Conservation (phyloP, 768 basidiomycete genomes). For the Amanita pallidorosea region DNA sequence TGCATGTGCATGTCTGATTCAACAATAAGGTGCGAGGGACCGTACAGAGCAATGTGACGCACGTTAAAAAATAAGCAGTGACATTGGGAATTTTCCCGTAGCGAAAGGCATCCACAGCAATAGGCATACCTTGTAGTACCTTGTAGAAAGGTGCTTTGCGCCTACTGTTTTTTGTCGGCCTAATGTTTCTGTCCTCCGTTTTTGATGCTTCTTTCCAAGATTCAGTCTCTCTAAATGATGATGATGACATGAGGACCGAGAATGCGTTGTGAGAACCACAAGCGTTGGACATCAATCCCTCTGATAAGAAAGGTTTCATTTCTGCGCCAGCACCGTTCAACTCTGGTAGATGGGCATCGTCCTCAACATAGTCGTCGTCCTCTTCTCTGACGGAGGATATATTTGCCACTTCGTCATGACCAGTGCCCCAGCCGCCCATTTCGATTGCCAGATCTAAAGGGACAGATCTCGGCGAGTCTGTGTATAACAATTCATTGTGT, state of each 20-base stretch:
- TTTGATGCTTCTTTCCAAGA: conserved; percentile 75
- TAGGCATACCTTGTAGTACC: conserved; percentile 91
- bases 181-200: conserved; percentile 36
- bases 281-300: neutral
- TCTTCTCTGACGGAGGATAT: conserved; percentile 12
- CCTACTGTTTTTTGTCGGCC: conserved; percentile 36
- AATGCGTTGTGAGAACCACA: conserved; percentile 34
- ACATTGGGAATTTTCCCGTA: conserved; percentile 88
- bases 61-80: conserved; percentile 90
- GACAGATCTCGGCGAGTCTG: neutral
- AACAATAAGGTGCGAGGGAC: conserved; percentile 7
- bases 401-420: conserved; percentile 48
- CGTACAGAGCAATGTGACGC: conserved; percentile 8
- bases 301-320: neutral
- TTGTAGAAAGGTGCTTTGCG: conserved; percentile 93
- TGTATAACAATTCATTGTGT: neutral
- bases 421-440: conserved; percentile 45
- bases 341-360: conserved; percentile 10
- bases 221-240: conserved; percentile 66
- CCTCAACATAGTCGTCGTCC: conserved; percentile 11
- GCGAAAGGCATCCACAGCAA: conserved; percentile 95
- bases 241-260: conserved; percentile 82
- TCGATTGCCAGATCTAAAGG: conserved; percentile 18
- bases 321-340: neutral
- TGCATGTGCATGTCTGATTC: conserved; percentile 82